Conservation (phyloP, 1,284 basidiomycete species). For the Ganoderma lingzhi region DNA sequence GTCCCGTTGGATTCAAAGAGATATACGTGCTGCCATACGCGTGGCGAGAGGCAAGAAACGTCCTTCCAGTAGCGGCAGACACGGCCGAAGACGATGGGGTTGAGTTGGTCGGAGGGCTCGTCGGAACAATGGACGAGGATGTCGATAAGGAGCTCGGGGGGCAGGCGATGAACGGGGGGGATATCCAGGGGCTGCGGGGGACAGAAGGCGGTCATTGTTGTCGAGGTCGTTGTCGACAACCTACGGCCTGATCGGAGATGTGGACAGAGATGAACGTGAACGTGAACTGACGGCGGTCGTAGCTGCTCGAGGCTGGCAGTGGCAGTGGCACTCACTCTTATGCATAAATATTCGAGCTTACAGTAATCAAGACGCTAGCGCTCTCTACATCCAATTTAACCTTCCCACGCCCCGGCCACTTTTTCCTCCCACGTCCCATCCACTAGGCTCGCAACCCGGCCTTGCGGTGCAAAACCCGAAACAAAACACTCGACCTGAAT, state of each 20-base stretch:
- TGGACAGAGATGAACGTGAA: neutral
- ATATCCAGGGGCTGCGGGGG: conserved; percentile 10
- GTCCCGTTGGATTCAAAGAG: conserved; percentile 53
- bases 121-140: conserved; percentile 59
- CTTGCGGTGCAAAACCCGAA: neutral
- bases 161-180: conserved; percentile 47
- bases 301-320: neutral
- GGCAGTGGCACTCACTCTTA: neutral
- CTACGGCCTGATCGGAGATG: conserved; percentile 26
- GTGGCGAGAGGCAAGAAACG: conserved; percentile 58
- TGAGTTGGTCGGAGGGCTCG: conserved; percentile 46
- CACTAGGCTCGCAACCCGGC: neutral
- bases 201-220: conserved; percentile 16
- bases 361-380: neutral
- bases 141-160: conserved; percentile 69
- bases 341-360: neutral
- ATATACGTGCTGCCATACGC: conserved; percentile 65
- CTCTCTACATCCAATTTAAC: neutral
- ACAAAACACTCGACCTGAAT: neutral
- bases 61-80: conserved; percentile 57
- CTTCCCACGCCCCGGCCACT: conserved; percentile 13
- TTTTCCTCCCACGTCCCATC: neutral
- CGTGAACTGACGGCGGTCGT: too few species aligned
- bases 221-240: conserved; percentile 18
- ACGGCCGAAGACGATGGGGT: conserved; percentile 54